Evolutionary conservation across 768 basidiomycete genomes (phyloP).

Genomic region (Xerocomellus amylosporus): DNA sequence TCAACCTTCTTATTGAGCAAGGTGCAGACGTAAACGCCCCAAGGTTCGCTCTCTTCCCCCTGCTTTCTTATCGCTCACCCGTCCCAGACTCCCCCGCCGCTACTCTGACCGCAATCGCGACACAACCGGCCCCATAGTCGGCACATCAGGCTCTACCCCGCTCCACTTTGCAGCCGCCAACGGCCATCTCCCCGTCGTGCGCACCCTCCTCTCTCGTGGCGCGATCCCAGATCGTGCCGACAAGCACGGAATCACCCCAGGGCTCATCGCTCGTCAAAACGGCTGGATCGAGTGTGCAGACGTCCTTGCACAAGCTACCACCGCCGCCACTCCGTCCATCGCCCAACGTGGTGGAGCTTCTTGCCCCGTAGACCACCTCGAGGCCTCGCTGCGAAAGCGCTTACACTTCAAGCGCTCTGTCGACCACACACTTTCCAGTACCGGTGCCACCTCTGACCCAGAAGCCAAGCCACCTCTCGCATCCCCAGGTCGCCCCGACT

Average conservation of each 20-base stretch:
- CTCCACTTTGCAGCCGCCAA: conserved; percentile 97
- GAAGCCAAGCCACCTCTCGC: conserved; percentile 22
- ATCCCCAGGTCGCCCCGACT: conserved; percentile 13
- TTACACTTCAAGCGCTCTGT: conserved; percentile 76
- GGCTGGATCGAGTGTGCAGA: conserved; percentile 79
- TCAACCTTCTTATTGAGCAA: conserved; percentile 82
- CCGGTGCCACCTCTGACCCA: conserved; percentile 37
- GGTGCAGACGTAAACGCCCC: conserved; percentile 99
- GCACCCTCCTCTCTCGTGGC: conserved; percentile 78
- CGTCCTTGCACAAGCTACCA: conserved; percentile 64
- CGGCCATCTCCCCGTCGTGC: conserved; percentile 77
- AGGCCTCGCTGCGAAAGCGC: conserved; percentile 40
- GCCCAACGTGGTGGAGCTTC: conserved; percentile 21
- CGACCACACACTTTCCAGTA: conserved; percentile 59
- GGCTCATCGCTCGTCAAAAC: conserved; percentile 75
- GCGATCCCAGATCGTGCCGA: conserved; percentile 80
- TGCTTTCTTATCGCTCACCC: conserved; percentile 11
- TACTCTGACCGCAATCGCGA: conserved; percentile 72
- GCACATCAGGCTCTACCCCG: conserved; percentile 86
- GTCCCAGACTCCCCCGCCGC: conserved; percentile 61
- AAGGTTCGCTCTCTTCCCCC: conserved; percentile 49
- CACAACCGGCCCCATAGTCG: conserved; percentile 66
- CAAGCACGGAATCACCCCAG: conserved; percentile 90
- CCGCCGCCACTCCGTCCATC: conserved; percentile 25
- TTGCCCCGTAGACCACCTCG: conserved; percentile 31